A percentile compares a stretch with the other conserved stretches of the same genome.
phyloP scores from a whole-genome alignment of 805 yeast species.

The Pichia manshurica region DNA sequence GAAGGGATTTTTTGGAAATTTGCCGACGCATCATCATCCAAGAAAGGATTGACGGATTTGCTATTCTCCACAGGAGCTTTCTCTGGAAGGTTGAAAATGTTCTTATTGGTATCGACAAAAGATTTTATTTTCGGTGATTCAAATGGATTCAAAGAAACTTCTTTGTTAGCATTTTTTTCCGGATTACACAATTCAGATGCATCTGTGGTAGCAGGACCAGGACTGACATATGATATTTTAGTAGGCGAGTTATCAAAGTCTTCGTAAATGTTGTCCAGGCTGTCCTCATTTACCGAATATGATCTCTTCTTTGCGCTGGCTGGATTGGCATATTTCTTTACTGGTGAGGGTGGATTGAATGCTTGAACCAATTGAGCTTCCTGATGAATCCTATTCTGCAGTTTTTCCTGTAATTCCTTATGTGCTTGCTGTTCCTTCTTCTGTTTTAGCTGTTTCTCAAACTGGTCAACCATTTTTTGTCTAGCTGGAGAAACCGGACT shows the following conservation, averaged over 20 bases:
- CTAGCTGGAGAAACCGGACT: conserved; percentile 14
- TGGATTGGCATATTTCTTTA: not conserved
- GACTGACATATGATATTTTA: not conserved
- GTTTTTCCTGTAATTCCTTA: conserved; percentile 11
- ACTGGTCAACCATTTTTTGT: conserved; percentile 14
- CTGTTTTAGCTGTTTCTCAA: conserved; percentile 12
- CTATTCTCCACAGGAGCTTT: not conserved
- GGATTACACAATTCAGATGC: not conserved
- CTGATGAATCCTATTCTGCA: conserved; percentile 11
- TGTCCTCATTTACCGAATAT: not conserved
- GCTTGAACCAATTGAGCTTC: conserved; percentile 14
- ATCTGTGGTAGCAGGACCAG: not conserved
- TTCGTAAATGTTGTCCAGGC: conserved; percentile 11
- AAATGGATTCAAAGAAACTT: conserved; percentile 10
- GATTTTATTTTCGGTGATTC: conserved; percentile 6
- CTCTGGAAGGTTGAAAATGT: not conserved
- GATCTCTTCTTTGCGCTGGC: not conserved
- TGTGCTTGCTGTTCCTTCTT: conserved; percentile 11
- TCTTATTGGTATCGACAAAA: not conserved
- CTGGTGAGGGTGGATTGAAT: conserved; percentile 5
- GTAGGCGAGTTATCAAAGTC: conserved; percentile 9
- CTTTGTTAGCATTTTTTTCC: not conserved
- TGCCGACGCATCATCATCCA: conserved; percentile 1
- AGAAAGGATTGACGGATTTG: conserved; percentile 2
- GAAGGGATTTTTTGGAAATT: conserved; percentile 5